Percentiles rank a stretch among this genome's conserved stretches.
phyloP scores from a whole-genome alignment of 2,329 filamentous ascomycete species.

The Ophiostoma tasmaniense region DNA sequence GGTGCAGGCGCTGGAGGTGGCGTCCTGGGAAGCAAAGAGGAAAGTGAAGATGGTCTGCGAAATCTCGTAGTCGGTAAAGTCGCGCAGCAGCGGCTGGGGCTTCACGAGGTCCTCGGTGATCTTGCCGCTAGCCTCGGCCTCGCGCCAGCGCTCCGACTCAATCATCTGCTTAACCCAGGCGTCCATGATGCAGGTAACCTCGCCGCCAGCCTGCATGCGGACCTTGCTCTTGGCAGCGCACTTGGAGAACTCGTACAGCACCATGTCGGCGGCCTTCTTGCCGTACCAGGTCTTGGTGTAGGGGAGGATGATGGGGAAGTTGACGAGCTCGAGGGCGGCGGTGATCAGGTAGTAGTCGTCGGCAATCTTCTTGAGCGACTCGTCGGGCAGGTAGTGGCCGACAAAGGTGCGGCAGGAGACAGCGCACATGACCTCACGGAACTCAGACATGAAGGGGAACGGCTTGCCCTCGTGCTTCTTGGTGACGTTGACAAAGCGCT shows the following conservation, averaged over 20 bases:
- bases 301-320: slow-evolving; percentile 93
- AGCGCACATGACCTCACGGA: slow-evolving; percentile 91
- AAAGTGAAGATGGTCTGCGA: slow-evolving; percentile 92
- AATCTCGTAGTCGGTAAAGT: slow-evolving; percentile 87
- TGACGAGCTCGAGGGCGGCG: slow-evolving; percentile 90
- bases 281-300: slow-evolving; percentile 96
- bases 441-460: slow-evolving; percentile 77
- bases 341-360: slow-evolving; percentile 97
- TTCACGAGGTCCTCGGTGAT: slow-evolving; percentile 69
- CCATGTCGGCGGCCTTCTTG: slow-evolving; percentile 90
- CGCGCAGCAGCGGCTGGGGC: slow-evolving; percentile 71
- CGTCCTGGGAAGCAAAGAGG: slow-evolving; percentile 94
- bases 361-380: slow-evolving; percentile 85
- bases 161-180: slow-evolving; percentile 86
- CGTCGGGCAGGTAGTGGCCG: slow-evolving; percentile 87
- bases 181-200: slow-evolving; percentile 89
- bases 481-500: slow-evolving; percentile 67
- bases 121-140: slow-evolving; percentile 66
- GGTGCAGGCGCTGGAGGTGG: slow-evolving; percentile 84
- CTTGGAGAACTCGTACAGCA: slow-evolving; percentile 78
- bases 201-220: slow-evolving; percentile 79
- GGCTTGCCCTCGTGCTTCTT: slow-evolving; percentile 64
- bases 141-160: slow-evolving; percentile 71
- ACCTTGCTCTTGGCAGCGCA: slow-evolving; percentile 91
- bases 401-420: slow-evolving; percentile 96